Evolutionary conservation across 2,329 filamentous ascomycete species (phyloP), one percentile per base, ranked within the genome.

Genomic region (Ophiostoma sp.): DNA sequence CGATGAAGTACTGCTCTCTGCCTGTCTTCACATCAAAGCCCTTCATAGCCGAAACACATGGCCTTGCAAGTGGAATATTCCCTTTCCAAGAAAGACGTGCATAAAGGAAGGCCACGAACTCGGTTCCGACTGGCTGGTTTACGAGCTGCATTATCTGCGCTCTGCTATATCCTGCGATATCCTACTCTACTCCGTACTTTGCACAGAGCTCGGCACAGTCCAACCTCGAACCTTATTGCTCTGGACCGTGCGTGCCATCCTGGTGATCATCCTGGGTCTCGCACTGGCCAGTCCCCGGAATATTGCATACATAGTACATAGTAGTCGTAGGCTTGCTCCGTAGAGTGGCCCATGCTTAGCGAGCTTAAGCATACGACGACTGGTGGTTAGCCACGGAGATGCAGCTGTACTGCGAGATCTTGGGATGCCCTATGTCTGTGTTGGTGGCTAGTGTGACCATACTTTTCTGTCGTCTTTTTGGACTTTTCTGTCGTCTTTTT

Each of bases 211-310:
- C 48, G 2, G 52, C 4, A 31, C 23, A 13, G 44, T 48, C 17
- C 8, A 1, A 2, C 4, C 52, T 27, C 4, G 52, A 57, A 27
- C 20, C 27, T 31, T 31, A 31, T 27, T 23, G 13, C 11, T 15
- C 52, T 27, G 52, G n/a, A 27, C 52, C 52, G 52, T 57, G 52
- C 52, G 52, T 57, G 52, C 52, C 27, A 57, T 57, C 52, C 52
- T 57, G 52, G 23, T 27, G 52, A 57, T 27, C 17, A 57, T 57
- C 52, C 52, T 27, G 52, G 52, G 52, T 23, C 52, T 57, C 52
- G 52, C 52, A 57, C 52, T 57, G 52, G 52, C 52, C 52, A 57
- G n/a, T 27, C 52, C 52, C 52, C 52, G 52, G 52, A 57, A 57
- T 31, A 57, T 57, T 57, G 15, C 15, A 11, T 15, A n/a, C n/a